Evolutionary conservation across 768 basidiomycete genomes (phyloP).

Genomic region (Hypsizygus marmoreus): DNA sequence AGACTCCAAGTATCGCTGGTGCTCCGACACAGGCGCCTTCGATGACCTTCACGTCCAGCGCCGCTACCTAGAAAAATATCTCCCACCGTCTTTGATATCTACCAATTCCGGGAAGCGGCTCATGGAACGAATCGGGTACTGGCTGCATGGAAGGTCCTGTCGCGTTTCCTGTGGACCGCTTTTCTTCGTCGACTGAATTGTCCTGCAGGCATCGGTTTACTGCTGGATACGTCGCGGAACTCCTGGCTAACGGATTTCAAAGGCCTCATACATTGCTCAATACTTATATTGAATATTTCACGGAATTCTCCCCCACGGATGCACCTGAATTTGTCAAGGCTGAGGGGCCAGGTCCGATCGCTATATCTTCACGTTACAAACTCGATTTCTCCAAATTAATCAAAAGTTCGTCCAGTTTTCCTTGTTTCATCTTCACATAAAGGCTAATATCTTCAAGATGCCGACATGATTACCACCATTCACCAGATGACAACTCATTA

Average conservation of each 20-base stretch:
- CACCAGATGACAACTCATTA: constrained; percentile 40
- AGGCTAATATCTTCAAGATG: constrained; percentile 23
- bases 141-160: constrained; percentile 45
- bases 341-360: constrained; percentile 28
- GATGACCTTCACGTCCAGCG: constrained; percentile 32
- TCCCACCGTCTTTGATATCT: constrained; percentile 32
- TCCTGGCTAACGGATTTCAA: constrained; percentile 39
- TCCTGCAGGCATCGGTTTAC: constrained; percentile 45
- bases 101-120: constrained; percentile 32
- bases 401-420: constrained; percentile 31
- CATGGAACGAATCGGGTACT: constrained; percentile 42
- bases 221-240: constrained; percentile 42
- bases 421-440: not conserved
- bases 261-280: constrained; percentile 42
- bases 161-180: not conserved
- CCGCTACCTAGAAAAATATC: constrained; percentile 38
- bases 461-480: constrained; percentile 39
- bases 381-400: constrained; percentile 44
- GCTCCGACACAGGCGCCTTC: constrained; percentile 47
- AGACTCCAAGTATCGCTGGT: constrained; percentile 45
- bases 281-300: constrained; percentile 42
- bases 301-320: constrained; percentile 41
- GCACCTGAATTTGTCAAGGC: constrained; percentile 28
- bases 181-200: not conserved
- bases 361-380: constrained; percentile 37